Percentiles rank a stretch among this genome's conserved stretches.
phyloP scores from a whole-genome alignment of 306 rosid genomes.

The Cyclanthera cordifolia region DNA sequence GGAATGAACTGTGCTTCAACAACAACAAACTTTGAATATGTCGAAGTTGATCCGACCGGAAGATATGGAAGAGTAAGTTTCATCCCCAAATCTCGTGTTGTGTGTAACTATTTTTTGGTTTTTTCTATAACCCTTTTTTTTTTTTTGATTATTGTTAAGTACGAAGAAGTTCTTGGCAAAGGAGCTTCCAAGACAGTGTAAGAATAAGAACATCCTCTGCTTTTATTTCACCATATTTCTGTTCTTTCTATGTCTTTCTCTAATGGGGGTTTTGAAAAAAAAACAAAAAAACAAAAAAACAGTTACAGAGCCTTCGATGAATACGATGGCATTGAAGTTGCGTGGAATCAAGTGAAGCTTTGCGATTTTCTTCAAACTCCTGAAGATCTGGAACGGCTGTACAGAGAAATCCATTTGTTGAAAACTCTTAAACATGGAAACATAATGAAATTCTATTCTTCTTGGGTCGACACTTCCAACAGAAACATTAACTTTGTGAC shows the following conservation, averaged over 20 bases:
- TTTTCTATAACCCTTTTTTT: not conserved
- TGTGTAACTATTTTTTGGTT: not conserved
- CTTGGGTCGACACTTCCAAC: slow-evolving; percentile 79
- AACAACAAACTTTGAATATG: slow-evolving; percentile 39
- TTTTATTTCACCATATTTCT: no score
- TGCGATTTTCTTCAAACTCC: slow-evolving; percentile 61
- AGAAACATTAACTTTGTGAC: slow-evolving; percentile 91
- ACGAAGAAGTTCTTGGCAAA: slow-evolving; percentile 86
- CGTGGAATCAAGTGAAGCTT: slow-evolving; percentile 97
- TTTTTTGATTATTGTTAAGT: slow-evolving; percentile 31
- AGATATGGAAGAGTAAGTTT: slow-evolving; percentile 93
- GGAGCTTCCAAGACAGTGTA: slow-evolving; percentile 97
- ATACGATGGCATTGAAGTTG: slow-evolving; percentile 93
- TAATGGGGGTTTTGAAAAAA: not conserved
- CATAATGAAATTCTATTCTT: slow-evolving; percentile 83
- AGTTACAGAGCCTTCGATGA: slow-evolving; percentile 92
- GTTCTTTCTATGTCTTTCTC: not conserved
- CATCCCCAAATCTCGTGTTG: slow-evolving; percentile 9
- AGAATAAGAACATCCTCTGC: slow-evolving; percentile 15
- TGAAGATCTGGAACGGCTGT: slow-evolving; percentile 77
- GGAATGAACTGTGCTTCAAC: slow-evolving; percentile 60
- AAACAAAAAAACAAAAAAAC: slow-evolving; percentile 18
- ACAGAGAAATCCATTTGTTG: slow-evolving; percentile 89
- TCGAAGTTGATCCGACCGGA: slow-evolving; percentile 94
- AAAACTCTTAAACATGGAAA: slow-evolving; percentile 72